Evolutionary conservation across 768 basidiomycete genomes (phyloP), one percentile per base, ranked within the genome.

Genomic region (Leucocoprinus sp.): DNA sequence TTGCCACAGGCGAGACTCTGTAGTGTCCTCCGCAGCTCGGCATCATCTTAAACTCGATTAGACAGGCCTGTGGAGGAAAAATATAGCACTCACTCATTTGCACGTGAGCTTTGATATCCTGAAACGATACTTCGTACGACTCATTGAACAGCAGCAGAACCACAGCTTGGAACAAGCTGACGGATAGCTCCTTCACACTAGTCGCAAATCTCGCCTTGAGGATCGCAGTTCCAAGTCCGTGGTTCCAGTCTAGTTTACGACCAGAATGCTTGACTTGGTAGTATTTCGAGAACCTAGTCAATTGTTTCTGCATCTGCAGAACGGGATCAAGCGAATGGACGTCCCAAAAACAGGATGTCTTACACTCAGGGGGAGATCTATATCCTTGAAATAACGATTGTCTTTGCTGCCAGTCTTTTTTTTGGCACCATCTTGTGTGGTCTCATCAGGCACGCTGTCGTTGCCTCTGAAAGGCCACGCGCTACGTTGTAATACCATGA

Each of bases 1-100:
- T 84, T 93, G 14, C 84, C 95, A 56, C 87, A 86, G 0, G 95
- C 90, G 15, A 99, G 70, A 55, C 91, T 95, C 58, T 99, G 96
- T 5, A 99, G 67, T 0, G 88, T 93, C 42, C 89, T 68, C n/a
- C 76, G 68, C 37, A 96, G 69, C 50, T 93, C 90, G 0, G 58
- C 70, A 29, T 77, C 72, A 22, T 84, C 92, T 92, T 54, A 27
- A 17, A 15, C 43, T 48, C 65, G 61, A 27, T 41, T 17, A 51
- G n/a, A 9, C n/a, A 24, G 8, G 17, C 14, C 1, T 4, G 17
- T 14, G 4, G n/a, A 15, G 36, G 9, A 5, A 36, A n/a, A 35
- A 23, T 19, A 35, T 9, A 42, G 40, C n/a, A 43, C 17, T 3
- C 24, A 49, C 86, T 54, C 42, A 92, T 84, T 57, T 96, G 78